Evolutionary conservation across 2,329 filamentous ascomycete species (phyloP).

Genomic region (Aspergillus ibericus): DNA sequence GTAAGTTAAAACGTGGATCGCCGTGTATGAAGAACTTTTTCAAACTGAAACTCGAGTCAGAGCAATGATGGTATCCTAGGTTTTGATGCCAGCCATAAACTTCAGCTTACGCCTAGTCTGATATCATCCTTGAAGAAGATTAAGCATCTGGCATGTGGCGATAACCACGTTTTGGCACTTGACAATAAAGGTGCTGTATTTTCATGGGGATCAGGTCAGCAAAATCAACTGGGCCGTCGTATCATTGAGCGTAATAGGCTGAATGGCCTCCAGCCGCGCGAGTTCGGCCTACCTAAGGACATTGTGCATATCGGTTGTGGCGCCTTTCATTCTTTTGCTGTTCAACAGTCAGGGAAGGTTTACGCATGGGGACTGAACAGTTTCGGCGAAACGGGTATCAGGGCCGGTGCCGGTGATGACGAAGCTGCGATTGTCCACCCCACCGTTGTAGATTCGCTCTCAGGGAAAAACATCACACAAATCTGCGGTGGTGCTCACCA

Average conservation of each 20-base stretch:
- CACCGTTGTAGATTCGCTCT: slow-evolving; percentile 64
- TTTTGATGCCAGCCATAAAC: slow-evolving; percentile 50
- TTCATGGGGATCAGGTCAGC: slow-evolving; percentile 66
- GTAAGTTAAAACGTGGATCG: slow-evolving; percentile 36
- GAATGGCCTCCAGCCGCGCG: slow-evolving; percentile 56
- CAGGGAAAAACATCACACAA: slow-evolving; percentile 62
- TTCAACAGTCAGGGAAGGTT: slow-evolving; percentile 66
- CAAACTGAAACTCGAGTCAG: slow-evolving; percentile 33
- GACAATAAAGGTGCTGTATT: slow-evolving; percentile 60
- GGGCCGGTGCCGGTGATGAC: slow-evolving; percentile 63
- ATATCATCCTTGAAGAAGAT: slow-evolving; percentile 56
- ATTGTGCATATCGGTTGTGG: slow-evolving; percentile 67
- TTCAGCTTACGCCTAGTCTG: slow-evolving; percentile 49
- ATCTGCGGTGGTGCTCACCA: slow-evolving; percentile 76
- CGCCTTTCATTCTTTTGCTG: slow-evolving; percentile 78
- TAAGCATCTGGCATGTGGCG: slow-evolving; percentile 54
- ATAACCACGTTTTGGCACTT: slow-evolving; percentile 59
- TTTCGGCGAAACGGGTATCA: slow-evolving; percentile 75
- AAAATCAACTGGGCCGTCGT: slow-evolving; percentile 68
- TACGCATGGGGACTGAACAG: slow-evolving; percentile 87
- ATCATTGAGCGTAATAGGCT: slow-evolving; percentile 60
- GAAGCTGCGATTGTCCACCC: slow-evolving; percentile 73
- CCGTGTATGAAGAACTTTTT: slow-evolving; percentile 1
- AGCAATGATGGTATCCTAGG: slow-evolving; percentile 65
- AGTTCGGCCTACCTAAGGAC: slow-evolving; percentile 58